Evolutionary conservation across 345 rosid genomes (phyloP), one percentile per base, ranked within the genome.

Genomic region (Salix brachista): DNA sequence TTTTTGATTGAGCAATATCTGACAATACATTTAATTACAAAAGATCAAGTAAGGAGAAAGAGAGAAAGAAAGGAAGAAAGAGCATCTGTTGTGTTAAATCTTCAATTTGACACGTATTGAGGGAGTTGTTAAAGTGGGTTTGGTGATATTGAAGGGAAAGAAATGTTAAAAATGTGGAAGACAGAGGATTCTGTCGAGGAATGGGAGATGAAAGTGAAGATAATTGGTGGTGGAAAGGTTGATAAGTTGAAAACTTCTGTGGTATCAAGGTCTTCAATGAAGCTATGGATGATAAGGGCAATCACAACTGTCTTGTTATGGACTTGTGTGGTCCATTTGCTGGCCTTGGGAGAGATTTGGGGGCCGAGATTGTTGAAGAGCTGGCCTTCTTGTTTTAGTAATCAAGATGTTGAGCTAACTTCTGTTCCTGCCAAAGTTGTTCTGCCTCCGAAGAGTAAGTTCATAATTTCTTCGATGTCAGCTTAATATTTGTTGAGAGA

Each of bases 361-460:
- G 91, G 95, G n/a, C 96, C 98, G 2, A 85, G 88, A 75, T 70
- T 94, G 80, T 84, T 92, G 79, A 92, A 88, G 80, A 87, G 89
- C 9, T 94, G 95, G 95, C 95, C 98, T 83, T 89, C 97, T 83
- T 91, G 98, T 83, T 91, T 91, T 85, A 82, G 32, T 65, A 86
- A 86, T 25, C 79, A 88, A 64, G 90, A 80, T 65, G 74, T 52
- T 46, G 82, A 84, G 28, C 61, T 87, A 62, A 77, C 87, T 71
- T 82, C 90, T 79, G 74, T 81, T 77, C 91, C 92, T 12, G 67
- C 82, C 23, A 90, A 91, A 82, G 13, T 90, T 41, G 74, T 84
- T 23, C 89, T 87, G 79, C 97, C 98, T 0, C 93, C 96, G 37
- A 94, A 92, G 87, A 92, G 98, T 94, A 78, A 86, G 95, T 75